A percentile compares a stretch with the other conserved stretches of the same genome.
phyloP scores from a whole-genome alignment of 1,284 basidiomycete genomes.

The Testicularia cyperi region DNA sequence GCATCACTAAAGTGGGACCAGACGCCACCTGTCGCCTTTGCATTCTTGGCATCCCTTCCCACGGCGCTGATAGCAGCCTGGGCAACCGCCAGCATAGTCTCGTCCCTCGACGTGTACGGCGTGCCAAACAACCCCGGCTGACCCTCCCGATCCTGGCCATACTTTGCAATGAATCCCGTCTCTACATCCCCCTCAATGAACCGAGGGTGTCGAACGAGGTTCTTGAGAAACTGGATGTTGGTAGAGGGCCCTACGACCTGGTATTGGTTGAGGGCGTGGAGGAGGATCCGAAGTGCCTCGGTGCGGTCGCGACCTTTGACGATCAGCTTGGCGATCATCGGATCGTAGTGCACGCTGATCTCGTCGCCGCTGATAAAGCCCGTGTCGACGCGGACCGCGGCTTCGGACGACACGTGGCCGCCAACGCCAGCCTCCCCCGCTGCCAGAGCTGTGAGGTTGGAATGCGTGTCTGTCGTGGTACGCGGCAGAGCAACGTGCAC shows the following conservation, averaged over 20 bases:
- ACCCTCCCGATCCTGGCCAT: constrained; percentile 14
- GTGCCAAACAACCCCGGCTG: constrained; percentile 32
- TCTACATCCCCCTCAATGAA: constrained; percentile 83
- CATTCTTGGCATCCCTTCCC: constrained; percentile 1
- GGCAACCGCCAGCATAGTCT: constrained; percentile 15
- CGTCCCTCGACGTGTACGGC: constrained; percentile 5
- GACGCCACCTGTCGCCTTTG: constrained; percentile 4
- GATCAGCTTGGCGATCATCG: constrained; percentile 91
- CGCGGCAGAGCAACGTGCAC: constrained; percentile 68
- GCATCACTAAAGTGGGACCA: constrained; percentile 6
- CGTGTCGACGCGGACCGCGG: constrained; percentile 78
- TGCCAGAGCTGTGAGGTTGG: constrained; percentile 5
- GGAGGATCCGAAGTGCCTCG: constrained; percentile 77
- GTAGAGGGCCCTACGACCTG: constrained; percentile 86
- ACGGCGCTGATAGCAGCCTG: constrained; percentile 12
- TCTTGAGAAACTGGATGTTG: constrained; percentile 83
- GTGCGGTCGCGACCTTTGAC: constrained; percentile 83
- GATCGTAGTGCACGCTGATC: constrained; percentile 74
- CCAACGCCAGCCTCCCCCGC: too few species aligned
- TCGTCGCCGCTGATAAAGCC: constrained; percentile 77
- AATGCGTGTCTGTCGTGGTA: constrained; percentile 55
- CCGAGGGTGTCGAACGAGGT: constrained; percentile 73
- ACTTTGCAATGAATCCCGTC: constrained; percentile 79
- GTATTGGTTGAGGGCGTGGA: constrained; percentile 80
- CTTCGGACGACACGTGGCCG: constrained; percentile 56